phyloP scores from a whole-genome alignment of 257 asterid genomes.

The Solanum bulbocastanum region DNA sequence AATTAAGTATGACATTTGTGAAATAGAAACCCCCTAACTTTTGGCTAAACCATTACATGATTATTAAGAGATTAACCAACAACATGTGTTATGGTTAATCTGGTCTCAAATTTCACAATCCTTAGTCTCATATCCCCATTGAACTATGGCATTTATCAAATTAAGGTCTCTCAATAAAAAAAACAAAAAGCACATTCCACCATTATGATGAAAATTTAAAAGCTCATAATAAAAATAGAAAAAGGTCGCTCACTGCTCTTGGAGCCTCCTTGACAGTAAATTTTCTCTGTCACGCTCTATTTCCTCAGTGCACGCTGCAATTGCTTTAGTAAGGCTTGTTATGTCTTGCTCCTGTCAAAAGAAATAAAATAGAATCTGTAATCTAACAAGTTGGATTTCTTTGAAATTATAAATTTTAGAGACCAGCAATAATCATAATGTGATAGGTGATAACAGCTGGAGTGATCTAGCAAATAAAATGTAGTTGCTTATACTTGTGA shows the following conservation, averaged over 20 bases:
- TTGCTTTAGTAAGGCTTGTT: slow-evolving; percentile 55
- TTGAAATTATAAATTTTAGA: background rate
- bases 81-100: background rate
- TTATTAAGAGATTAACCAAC: background rate
- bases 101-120: background rate
- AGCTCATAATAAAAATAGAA: slow-evolving; percentile 10
- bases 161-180: background rate
- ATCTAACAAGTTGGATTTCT: background rate
- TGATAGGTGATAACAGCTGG: background rate
- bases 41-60: background rate
- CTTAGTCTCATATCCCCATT: background rate
- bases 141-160: background rate
- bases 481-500: background rate
- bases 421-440: background rate
- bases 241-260: slow-evolving; percentile 57
- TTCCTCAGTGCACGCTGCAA: slow-evolving; percentile 68
- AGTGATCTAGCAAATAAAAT: background rate
- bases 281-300: slow-evolving; percentile 66
- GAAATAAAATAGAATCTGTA: background rate
- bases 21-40: background rate
- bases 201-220: background rate
- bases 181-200: background rate
- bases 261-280: slow-evolving; percentile 77
- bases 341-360: slow-evolving; percentile 82
- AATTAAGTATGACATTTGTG: background rate